phyloP scores from a whole-genome alignment of 2,329 filamentous ascomycete species.

The Chaetomium sp. region DNA sequence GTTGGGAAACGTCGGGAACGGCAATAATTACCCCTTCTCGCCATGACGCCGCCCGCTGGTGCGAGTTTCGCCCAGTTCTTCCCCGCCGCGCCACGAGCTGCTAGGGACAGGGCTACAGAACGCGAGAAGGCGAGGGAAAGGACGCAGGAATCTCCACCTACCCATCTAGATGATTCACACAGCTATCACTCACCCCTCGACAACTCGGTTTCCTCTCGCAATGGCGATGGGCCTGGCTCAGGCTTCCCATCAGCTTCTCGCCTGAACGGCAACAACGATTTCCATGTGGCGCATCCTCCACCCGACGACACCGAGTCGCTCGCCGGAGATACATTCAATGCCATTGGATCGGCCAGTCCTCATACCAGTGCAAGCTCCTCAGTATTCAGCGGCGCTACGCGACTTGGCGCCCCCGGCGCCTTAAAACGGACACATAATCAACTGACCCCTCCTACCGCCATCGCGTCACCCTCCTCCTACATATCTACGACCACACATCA shows the following conservation, averaged over 20 bases:
- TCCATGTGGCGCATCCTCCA: slow-evolving; percentile 33
- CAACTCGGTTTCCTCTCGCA: slow-evolving; percentile 9
- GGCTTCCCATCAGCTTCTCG: slow-evolving; percentile 30
- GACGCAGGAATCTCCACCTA: slow-evolving; percentile 31
- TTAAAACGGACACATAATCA: slow-evolving; percentile 40
- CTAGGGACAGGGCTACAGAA: slow-evolving; percentile 52
- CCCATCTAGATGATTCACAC: slow-evolving; percentile 21
- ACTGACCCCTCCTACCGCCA: slow-evolving; percentile 45
- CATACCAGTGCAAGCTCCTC: slow-evolving; percentile 65
- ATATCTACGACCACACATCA: slow-evolving; percentile 34
- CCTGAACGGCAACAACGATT: slow-evolving; percentile 28
- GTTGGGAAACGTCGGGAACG: slow-evolving; percentile 46
- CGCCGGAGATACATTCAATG: slow-evolving; percentile 62
- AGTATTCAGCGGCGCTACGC: slow-evolving; percentile 53
- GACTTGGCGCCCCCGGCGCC: slow-evolving; percentile 35
- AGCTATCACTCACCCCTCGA: slow-evolving; percentile 22
- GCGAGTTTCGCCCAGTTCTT: slow-evolving; percentile 85
- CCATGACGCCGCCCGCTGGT: slow-evolving; percentile 70
- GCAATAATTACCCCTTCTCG: slow-evolving; percentile 46
- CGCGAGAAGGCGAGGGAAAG: slow-evolving; percentile 53
- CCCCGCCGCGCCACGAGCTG: slow-evolving; percentile 65
- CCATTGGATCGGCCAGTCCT: slow-evolving; percentile 66
- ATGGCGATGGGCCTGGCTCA: slow-evolving; percentile 9
- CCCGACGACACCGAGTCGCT: slow-evolving; percentile 53
- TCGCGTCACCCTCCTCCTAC: slow-evolving; percentile 47